These are phyloP conservation scores for Toxicodendron radicans DNA, from an alignment of 345 rosid species.

Conservation along the genomic window DNA sequence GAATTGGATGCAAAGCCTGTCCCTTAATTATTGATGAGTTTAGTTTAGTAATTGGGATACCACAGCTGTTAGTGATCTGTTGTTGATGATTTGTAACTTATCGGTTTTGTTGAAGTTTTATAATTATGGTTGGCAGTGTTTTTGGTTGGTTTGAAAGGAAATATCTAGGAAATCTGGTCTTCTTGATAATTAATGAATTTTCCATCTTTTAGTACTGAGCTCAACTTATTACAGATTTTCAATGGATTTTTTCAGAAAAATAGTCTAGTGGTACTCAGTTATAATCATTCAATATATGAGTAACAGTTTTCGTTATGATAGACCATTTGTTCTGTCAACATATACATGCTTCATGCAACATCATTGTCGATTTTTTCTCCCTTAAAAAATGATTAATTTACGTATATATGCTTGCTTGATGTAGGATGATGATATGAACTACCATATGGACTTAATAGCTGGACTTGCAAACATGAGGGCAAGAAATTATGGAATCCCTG, in stretches of 20 bases:
- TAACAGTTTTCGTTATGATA: background rate
- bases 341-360: background rate
- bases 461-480: slow-evolving; percentile 87
- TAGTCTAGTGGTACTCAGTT: background rate
- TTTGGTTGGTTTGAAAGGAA: background rate
- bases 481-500: slow-evolving; percentile 68
- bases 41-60: background rate
- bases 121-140: background rate
- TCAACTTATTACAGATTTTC: background rate
- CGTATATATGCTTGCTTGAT: background rate
- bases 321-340: background rate
- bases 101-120: background rate
- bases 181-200: background rate
- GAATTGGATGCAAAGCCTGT: background rate
- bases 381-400: background rate
- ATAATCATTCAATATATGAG: background rate
- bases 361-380: background rate
- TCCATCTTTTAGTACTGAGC: background rate
- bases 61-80: background rate
- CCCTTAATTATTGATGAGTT: background rate
- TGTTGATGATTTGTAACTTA: background rate
- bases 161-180: background rate
- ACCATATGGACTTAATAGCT: slow-evolving; percentile 75
- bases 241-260: background rate
- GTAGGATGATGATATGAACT: slow-evolving; percentile 78